Conservation (phyloP, 108 stramenopile species). For the Aurantiochytrium sp. region DNA sequence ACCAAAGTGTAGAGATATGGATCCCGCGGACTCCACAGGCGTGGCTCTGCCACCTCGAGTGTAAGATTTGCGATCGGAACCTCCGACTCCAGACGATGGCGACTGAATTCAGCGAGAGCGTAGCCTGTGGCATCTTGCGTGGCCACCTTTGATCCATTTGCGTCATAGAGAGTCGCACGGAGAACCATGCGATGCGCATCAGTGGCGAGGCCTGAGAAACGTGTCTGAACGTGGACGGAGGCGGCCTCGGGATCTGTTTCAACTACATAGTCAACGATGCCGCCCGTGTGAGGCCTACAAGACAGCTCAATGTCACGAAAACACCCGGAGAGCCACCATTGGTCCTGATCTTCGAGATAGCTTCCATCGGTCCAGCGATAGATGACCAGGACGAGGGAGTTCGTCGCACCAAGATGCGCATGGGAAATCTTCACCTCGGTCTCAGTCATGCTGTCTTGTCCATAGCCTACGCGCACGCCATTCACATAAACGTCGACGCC, state of each 20-base stretch:
- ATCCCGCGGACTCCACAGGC: constrained; percentile 66
- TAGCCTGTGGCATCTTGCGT: not conserved
- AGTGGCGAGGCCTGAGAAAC: not conserved
- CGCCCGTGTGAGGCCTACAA: constrained; percentile 42
- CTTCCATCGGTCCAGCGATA: constrained; percentile 73
- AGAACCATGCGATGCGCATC: not conserved
- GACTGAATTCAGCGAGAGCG: not conserved
- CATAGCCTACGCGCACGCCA: constrained; percentile 61
- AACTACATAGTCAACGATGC: constrained; percentile 65
- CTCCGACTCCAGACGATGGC: not conserved
- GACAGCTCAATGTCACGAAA: constrained; percentile 78
- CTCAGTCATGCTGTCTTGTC: constrained; percentile 55
- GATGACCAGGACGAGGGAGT: constrained; percentile 54
- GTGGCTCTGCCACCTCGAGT: not conserved
- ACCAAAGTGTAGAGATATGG: constrained; percentile 71
- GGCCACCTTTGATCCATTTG: not conserved
- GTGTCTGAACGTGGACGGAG: not conserved
- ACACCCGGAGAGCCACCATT: constrained; percentile 90
- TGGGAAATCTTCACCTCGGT: constrained; percentile 12
- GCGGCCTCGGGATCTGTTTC: constrained; percentile 40
- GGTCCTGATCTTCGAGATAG: constrained; percentile 87
- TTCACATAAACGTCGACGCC: constrained; percentile 70
- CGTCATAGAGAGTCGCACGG: not conserved
- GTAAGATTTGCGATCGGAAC: not conserved
- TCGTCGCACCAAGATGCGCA: not conserved